Evolutionary conservation across 2,329 filamentous ascomycete genomes (phyloP).

Genomic region (Aplosporella prunicola): DNA sequence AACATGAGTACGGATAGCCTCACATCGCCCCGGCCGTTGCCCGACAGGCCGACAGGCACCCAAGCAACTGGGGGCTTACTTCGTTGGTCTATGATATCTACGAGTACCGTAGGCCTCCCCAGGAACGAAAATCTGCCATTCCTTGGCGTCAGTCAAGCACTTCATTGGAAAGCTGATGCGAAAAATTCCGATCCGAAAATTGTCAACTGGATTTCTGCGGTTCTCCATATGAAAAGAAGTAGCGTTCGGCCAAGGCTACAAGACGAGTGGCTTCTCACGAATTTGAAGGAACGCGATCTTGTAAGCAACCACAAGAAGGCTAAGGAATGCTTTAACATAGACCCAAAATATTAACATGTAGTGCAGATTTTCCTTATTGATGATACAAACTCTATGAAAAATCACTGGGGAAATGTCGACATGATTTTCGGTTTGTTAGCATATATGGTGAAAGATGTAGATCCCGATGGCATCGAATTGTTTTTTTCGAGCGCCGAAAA

Average conservation of each 20-base stretch:
- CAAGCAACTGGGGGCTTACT: no score
- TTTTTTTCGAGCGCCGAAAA: constrained; percentile 12
- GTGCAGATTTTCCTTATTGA: constrained; percentile 14
- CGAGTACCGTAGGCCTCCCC: no score
- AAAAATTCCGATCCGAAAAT: neutral
- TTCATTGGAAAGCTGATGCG: no score
- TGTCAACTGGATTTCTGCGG: neutral
- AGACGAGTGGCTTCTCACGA: neutral
- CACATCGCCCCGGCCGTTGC: no score
- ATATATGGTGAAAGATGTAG: constrained; percentile 14
- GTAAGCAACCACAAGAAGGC: no score
- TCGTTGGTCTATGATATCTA: no score
- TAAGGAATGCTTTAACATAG: no score
- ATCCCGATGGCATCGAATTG: constrained; percentile 17
- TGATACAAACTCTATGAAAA: constrained; percentile 10
- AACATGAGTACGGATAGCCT: no score
- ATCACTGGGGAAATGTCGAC: constrained; percentile 3
- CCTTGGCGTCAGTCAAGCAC: no score
- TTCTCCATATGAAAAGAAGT: neutral
- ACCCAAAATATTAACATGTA: neutral
- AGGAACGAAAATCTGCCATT: no score
- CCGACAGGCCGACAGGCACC: no score
- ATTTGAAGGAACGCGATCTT: constrained; percentile 3
- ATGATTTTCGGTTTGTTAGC: constrained; percentile 11
- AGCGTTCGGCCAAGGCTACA: neutral